Base-by-base conservation (phyloP, 768 basidiomycete species). In the Boletus subcaerulescens region DNA sequence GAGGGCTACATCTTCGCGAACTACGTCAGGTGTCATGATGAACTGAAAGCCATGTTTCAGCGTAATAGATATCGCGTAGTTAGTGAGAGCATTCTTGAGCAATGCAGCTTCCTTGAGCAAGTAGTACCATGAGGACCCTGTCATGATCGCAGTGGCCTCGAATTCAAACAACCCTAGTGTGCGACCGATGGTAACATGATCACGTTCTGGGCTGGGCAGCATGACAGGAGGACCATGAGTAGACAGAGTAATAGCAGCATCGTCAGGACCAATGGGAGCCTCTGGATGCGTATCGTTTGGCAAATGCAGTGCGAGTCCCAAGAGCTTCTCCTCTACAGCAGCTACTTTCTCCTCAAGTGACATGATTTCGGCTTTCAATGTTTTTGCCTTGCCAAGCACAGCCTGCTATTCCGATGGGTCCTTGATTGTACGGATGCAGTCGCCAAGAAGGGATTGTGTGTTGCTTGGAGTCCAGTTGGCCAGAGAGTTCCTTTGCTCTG, bases 81-180 rank as follows among this genome's bases (percentile, higher is more conserved):
- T 89, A 24, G 82, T 84, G 39, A 99, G 71, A 0, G 97, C 93
- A 52, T 87, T 79, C 71, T 98, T 94, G 38, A 99, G 81, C 8
- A 95, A 73, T 4, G 93, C 93, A 10, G 88, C 89, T 67, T 91
- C 89, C 58, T 88, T 86, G 39, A 80, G 77, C 33, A 98, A 79
- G 70, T 91, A 98, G 62, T 94, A 94, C 94, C 95, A 99, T 7
- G 92, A 92, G 0, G 85, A 81, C 14, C 97, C 97, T 0, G 93
- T 87, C 13, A 91, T 85, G 12, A 79, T 78, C 5, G 92, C 79
- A 2, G 80, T 93, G 14, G 87, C 83, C 61, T 93, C 89, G 11
- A 92, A 77, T 71, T 97, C 89, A 29, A 95, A 71, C 15, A 93
- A 74, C 18, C 80, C 82, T 53, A 92, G 79, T 40, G 80, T 78